Evolutionary conservation across 2,329 filamentous ascomycete species (phyloP).

Genomic region (Dactylellina parvicollis): DNA sequence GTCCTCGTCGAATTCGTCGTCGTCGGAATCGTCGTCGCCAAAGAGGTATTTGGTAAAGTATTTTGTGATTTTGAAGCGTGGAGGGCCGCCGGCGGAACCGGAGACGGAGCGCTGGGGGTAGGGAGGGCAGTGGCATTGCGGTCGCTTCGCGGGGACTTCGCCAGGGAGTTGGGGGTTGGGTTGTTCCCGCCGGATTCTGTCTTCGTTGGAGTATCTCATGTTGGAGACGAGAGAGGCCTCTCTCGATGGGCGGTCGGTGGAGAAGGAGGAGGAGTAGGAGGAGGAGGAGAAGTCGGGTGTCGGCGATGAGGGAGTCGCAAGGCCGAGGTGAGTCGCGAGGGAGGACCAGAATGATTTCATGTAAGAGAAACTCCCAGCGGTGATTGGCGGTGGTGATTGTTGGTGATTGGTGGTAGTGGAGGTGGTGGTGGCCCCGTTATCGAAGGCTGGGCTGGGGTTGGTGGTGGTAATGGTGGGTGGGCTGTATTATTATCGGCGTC

Average conservation of each 20-base stretch:
- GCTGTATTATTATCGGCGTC: conserved; percentile 1
- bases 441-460: conserved; percentile 7
- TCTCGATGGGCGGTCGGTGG: too few species aligned
- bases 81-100: conserved; percentile 21
- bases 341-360: conserved; percentile 46
- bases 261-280: not conserved
- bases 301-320: conserved; percentile 19
- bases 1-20: conserved; percentile 51
- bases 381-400: too few species aligned
- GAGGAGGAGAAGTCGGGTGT: conserved; percentile 16
- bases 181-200: conserved; percentile 45
- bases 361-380: conserved; percentile 18
- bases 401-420: not conserved
- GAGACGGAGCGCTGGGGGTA: conserved; percentile 48
- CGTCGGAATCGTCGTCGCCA: conserved; percentile 48
- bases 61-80: conserved; percentile 50
- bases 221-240: conserved; percentile 20
- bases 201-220: conserved; percentile 51
- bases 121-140: conserved; percentile 50
- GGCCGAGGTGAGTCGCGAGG: conserved; percentile 31
- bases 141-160: conserved; percentile 48
- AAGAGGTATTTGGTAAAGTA: conserved; percentile 53
- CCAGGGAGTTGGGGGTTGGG: conserved; percentile 51
- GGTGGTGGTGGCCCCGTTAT: conserved; percentile 10
- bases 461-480: not conserved